Percentiles rank a stretch among this genome's conserved stretches.
Conservation (phyloP, 176 grass and related monocot genomes). For the Oropetium thomaeum region DNA sequence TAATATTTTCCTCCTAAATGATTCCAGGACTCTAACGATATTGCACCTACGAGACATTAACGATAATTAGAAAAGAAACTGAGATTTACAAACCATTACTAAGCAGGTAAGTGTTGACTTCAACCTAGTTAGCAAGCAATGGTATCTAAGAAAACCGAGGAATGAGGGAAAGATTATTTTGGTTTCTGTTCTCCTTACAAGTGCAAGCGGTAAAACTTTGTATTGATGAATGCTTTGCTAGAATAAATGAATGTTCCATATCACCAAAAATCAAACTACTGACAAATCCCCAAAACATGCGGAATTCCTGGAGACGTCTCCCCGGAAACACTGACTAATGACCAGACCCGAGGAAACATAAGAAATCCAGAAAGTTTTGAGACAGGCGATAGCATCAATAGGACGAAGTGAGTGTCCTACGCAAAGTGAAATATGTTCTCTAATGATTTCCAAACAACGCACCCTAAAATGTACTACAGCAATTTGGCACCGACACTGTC, state of each 20-base stretch:
- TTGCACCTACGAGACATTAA: not conserved
- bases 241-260: not conserved
- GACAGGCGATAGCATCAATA: not conserved
- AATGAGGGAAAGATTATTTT: not conserved
- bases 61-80: not conserved
- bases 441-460: constrained; percentile 15
- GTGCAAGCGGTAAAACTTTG: not conserved
- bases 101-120: not conserved
- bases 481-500: constrained; percentile 21
- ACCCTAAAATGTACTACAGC: constrained; percentile 22
- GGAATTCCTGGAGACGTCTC: constrained; percentile 41
- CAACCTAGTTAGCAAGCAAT: not conserved
- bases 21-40: not conserved
- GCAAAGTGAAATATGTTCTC: constrained; percentile 23
- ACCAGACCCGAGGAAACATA: constrained; percentile 2
- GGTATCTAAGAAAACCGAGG: not conserved
- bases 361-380: not conserved
- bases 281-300: constrained; percentile 29
- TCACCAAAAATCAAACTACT: constrained; percentile 1
- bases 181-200: not conserved
- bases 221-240: not conserved
- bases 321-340: constrained; percentile 22
- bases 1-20: not conserved
- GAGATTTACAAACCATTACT: not conserved
- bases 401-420: not conserved